phyloP scores from a whole-genome alignment of 495 filamentous ascomycete genomes.

The Friedmanniomyces simplex region DNA sequence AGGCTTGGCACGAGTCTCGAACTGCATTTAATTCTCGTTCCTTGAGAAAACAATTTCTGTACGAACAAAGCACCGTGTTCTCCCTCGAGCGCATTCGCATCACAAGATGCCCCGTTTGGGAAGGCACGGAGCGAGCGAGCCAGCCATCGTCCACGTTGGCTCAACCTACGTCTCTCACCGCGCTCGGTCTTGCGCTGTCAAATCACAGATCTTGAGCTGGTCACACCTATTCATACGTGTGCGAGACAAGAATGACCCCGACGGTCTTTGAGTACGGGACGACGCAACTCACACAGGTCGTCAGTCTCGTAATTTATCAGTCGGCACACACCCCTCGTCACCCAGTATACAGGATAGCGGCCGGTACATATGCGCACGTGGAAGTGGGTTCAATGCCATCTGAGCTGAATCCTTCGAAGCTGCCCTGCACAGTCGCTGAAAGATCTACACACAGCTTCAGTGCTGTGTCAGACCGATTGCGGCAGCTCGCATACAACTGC shows the following conservation, averaged over 20 bases:
- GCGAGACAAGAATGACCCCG: conserved; percentile 12
- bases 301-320: conserved; percentile 18
- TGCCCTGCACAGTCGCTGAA: too few relatives aligned
- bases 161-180: conserved; percentile 12
- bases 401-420: too few relatives aligned
- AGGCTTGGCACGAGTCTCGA: too few relatives aligned
- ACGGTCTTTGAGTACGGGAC: conserved; percentile 23
- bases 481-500: not conserved
- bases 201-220: conserved; percentile 23
- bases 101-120: too few relatives aligned
- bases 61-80: too few relatives aligned
- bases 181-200: conserved; percentile 17
- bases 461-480: not conserved
- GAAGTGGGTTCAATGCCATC: not conserved
- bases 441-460: too few relatives aligned
- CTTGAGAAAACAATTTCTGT: too few relatives aligned
- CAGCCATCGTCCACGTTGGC: not conserved
- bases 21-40: too few relatives aligned
- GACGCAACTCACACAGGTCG: not conserved
- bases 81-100: too few relatives aligned
- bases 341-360: not conserved
- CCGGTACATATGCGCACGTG: not conserved
- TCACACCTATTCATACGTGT: not conserved
- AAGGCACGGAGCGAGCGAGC: too few relatives aligned
- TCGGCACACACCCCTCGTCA: conserved; percentile 9